These are phyloP conservation scores for Amesomyces nigricolor DNA, from an alignment of 2,329 filamentous ascomycete genomes.

Conservation along the genomic window DNA sequence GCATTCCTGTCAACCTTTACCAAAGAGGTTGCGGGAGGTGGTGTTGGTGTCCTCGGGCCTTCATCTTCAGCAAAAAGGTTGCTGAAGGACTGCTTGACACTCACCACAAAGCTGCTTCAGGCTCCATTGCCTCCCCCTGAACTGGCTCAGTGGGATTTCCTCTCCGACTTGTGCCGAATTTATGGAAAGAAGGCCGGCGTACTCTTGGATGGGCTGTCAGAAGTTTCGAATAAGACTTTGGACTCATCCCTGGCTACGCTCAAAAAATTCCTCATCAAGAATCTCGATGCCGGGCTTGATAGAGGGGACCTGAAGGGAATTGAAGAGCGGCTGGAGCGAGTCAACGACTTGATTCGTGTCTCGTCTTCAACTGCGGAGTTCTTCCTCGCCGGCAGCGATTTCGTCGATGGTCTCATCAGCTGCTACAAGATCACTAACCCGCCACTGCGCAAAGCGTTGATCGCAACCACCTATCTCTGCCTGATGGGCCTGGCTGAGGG, in stretches of 20 bases:
- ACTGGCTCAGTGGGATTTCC: conserved; percentile 59
- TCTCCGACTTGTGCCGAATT: conserved; percentile 61
- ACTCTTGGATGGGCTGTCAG: conserved; percentile 47
- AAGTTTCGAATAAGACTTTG: conserved; percentile 42
- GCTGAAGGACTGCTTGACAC: conserved; percentile 58
- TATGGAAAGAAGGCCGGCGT: conserved; percentile 58
- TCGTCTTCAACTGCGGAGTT: conserved; percentile 54
- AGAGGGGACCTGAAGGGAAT: conserved; percentile 47
- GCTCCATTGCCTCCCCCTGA: conserved; percentile 37
- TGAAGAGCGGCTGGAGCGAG: conserved; percentile 48
- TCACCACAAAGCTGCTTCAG: conserved; percentile 54
- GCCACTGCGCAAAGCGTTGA: conserved; percentile 59
- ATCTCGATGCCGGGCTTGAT: conserved; percentile 56
- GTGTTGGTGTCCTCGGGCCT: conserved; percentile 32
- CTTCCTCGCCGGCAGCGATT: conserved; percentile 81
- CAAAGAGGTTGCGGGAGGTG: conserved; percentile 44
- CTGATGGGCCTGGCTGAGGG: conserved; percentile 64
- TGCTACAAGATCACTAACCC: conserved; percentile 62
- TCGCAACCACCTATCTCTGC: conserved; percentile 70
- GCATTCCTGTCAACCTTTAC: conserved; percentile 65
- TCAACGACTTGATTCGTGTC: conserved; percentile 60
- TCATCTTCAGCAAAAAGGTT: conserved; percentile 41
- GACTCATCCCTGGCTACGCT: conserved; percentile 52
- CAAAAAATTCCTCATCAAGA: conserved; percentile 57
- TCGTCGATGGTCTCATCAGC: conserved; percentile 67